Base-by-base conservation (phyloP, 331 rosid species). In the Quercus phellos region DNA sequence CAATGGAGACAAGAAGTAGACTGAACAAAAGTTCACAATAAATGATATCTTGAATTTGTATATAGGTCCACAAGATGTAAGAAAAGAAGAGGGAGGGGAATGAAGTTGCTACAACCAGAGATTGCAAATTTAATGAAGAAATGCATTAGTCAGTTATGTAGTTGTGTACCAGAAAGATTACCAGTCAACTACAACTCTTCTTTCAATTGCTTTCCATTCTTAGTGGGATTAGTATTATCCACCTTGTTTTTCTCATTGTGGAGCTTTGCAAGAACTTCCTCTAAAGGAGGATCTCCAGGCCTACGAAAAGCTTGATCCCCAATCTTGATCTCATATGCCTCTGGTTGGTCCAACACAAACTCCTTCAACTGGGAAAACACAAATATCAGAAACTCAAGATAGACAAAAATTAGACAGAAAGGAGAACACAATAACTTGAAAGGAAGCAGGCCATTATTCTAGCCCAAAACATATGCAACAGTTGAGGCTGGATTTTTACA, bases 231-330 rank as follows among this genome's bases (percentile, higher is more conserved):
- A 21, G 77, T 68, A 55, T 69, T 63, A 63, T 85, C 89, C 70
- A 50, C 73, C 74, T 78, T 73, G 80, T 30, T 77, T 77, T 88
- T 84, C 77, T 86, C 90, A 27, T 76, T 71, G 6, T 70, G 77
- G 76, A 82, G 90, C 79, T 75, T 86, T 87, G 84, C 88, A 56
- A 89, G 42, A 42, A 94, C 85, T 80, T 92, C 88, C 56, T 89
- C 92, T 0, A 94, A 63, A 35, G 97, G 93, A 76, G 94, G 97
- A 88, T 94, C 95, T 74, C 92, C 97, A 1, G 91, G 95, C 73
- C 97, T 89, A 77, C 93, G 85, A 26, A 90, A 92, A 67, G 81
- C 78, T 78, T 87, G 88, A 42, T 94, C 94, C 70, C 97, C 99
- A 43, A 94, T 85, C 86, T 92, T 92, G 11, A 94, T 68, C 86